Evolutionary conservation across 176 grass and related monocot species (phyloP), one percentile per base, ranked within the genome.

Genomic region (Oryza meridionalis): DNA sequence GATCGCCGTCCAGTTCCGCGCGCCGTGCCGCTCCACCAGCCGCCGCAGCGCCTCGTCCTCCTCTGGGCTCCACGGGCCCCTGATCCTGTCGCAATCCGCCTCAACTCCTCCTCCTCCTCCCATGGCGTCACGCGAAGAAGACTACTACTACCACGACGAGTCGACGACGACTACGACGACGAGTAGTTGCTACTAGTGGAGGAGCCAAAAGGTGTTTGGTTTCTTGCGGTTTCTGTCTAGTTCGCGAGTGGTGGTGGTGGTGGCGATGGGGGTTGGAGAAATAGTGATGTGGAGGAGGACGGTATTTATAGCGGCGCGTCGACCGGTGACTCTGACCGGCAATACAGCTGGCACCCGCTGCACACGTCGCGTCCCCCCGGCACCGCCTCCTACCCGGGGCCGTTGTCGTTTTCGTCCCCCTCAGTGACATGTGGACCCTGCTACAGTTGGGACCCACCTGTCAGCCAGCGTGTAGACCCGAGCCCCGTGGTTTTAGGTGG

Each of bases 1-100:
- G 66, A 98, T 98, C 62, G 92, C 71, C 83, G 96, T 95, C 96
- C 96, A 98, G 89, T 95, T 98, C 13, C 93, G 75, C 79, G 96
- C 84, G 9, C 96, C 93, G 76, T 95, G 93, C n/a, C 58, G 83
- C 55, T 92, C 86, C 75, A 98, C 96, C 2, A 98, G 87, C 38
- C 47, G 82, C 69, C 92, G 93, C 47, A 98, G 87, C 72, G 91
- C 76, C 43, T 85, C 89, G 82, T 98, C 96, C 79, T 98, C 96
- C 87, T 98, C 93, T 7, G 93, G 89, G 55, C 96, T 98, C 96
- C 96, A 98, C 0, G 96, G 93, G 0, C 96, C 96, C 73, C 94
- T 88, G 76, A 93, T 98, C 92, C 92, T 35, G 49, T 90, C 88
- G 65, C 76, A 43, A 4, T 86, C 84, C 6, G 7, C 59, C 26